Base-by-base conservation (phyloP, 192 early-diverging fungal genomes). In the Backusella westeae region DNA sequence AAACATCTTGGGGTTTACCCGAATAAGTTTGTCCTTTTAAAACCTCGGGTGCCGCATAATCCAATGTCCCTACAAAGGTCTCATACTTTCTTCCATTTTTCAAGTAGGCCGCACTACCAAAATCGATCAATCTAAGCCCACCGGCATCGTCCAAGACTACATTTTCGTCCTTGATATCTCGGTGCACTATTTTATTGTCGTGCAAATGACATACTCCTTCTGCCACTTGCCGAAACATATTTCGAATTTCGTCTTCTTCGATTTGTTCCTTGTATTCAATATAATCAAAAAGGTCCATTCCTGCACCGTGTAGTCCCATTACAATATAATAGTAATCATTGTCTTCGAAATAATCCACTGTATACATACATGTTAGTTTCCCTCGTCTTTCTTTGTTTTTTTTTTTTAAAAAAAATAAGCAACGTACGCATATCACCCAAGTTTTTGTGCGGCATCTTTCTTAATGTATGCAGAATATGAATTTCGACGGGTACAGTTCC, bases 131-230 rank as follows among this genome's bases (percentile, higher is more conserved):
- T 69, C 94, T 90, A 65, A 93, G 83, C n/a, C 76, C 79, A 66
- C 84, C 81, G 19, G 78, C 41, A 52, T 89, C 80, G 77, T 91
- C 89, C 66, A 93, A 74, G 73, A 94, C 89, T n/a, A 94, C 90
- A 81, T 96, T 96, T 75, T 96, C 95, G 70, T 96, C 95, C 80
- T 96, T 96, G 79, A 96, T 95, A 81, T 96, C 95, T 34, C 93
- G 82, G 69, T 96, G 95, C 19, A 92, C 90, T 77, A 94, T 91
- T 35, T 86, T 87, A 66, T 89, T 80, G 34, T 80, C 75, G 74
- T 93, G 91, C 35, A 93, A 68, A 79, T 92, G 90, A 53, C 80
- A 46, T 14, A 93, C 85, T 7, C 89, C 90, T 21, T 78, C 75
- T 8, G 83, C 85, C 32, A 93, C 80, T 75, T 91, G 91, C 26